Conservation (phyloP, 2,329 filamentous ascomycete species). For the Trichoderma oligosporum region DNA sequence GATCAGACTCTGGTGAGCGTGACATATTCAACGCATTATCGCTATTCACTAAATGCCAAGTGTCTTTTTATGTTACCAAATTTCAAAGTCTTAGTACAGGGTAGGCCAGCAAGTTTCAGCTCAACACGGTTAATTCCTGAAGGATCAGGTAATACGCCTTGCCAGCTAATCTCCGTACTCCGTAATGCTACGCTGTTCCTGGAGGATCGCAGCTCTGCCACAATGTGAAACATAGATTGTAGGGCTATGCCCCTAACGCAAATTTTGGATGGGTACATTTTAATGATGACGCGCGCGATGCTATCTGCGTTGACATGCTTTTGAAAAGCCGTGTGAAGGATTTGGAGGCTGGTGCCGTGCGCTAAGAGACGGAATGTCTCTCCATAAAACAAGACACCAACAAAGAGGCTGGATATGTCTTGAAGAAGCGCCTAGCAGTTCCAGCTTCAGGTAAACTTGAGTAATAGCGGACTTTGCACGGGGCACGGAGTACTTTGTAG, state of each 20-base stretch:
- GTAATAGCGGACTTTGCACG: too few relatives aligned
- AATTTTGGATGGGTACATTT: not conserved
- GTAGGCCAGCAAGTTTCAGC: slow-evolving; percentile 2
- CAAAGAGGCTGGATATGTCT: not conserved
- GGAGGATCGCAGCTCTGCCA: slow-evolving; percentile 5
- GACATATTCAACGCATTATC: too few relatives aligned
- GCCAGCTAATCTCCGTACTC: not conserved
- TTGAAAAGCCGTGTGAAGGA: not conserved
- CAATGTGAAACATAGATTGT: slow-evolving; percentile 6
- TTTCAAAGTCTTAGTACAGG: not conserved
- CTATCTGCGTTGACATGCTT: not conserved
- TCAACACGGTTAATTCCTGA: slow-evolving; percentile 1
- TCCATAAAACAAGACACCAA: not conserved
- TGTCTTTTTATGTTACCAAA: not conserved
- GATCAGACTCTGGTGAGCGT: too few relatives aligned
- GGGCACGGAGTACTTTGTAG: too few relatives aligned
- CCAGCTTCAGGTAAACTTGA: slow-evolving; percentile 2
- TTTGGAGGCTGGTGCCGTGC: not conserved
- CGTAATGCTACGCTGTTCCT: not conserved
- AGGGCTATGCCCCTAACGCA: slow-evolving; percentile 6
- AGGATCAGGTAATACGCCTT: slow-evolving; percentile 4
- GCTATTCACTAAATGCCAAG: not conserved
- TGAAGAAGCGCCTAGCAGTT: not conserved
- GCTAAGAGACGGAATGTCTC: not conserved
- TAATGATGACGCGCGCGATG: slow-evolving; percentile 15